Percentiles rank a stretch among this genome's conserved stretches.
These are phyloP conservation scores for Avena eriantha DNA, from an alignment of 176 grass and related monocot genomes.

Conservation along the genomic window DNA sequence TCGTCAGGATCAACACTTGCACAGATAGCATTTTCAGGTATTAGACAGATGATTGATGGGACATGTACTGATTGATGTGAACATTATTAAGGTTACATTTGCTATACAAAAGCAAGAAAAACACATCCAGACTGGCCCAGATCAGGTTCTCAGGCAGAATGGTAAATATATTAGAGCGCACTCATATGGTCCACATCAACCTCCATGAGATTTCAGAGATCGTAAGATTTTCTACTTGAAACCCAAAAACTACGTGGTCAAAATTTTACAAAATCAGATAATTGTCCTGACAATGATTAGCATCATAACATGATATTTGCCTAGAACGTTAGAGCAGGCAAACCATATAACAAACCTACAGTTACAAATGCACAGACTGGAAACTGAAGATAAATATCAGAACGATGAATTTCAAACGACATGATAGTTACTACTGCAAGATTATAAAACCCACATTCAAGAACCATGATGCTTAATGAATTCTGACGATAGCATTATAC, in stretches of 20 bases:
- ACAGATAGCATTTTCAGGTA: no score
- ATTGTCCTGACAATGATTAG: background rate
- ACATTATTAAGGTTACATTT: background rate
- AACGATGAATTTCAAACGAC: slow-evolving; percentile 7
- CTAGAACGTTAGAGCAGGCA: background rate
- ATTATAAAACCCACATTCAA: background rate
- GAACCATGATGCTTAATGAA: background rate
- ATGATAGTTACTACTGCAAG: background rate
- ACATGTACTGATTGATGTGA: no score
- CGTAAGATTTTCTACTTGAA: background rate
- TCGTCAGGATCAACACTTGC: no score
- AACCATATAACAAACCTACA: background rate
- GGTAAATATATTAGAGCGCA: background rate
- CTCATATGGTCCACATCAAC: background rate
- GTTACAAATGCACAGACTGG: background rate
- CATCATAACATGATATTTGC: background rate
- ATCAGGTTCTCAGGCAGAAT: background rate
- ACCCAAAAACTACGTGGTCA: background rate
- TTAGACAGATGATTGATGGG: no score
- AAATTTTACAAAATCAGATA: background rate
- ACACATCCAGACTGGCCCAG: background rate
- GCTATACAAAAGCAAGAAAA: background rate
- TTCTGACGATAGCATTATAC: background rate
- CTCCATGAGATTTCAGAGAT: background rate
- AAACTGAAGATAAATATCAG: slow-evolving; percentile 3